Evolutionary conservation across 371 early-diverging fungal species (phyloP).

Genomic region (Conidiobolus incongruus): DNA sequence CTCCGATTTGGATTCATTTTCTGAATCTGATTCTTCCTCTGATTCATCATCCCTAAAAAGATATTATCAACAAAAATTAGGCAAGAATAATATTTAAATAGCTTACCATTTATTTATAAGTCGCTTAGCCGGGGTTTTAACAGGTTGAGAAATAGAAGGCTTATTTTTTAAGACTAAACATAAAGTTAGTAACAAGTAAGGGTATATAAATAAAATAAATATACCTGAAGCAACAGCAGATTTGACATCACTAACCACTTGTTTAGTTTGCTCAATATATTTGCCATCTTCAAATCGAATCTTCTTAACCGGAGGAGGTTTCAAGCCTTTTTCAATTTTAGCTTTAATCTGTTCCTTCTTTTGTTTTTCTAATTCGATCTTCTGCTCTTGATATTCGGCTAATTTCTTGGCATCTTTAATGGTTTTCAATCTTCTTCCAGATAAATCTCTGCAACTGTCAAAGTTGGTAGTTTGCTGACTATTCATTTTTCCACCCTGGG

Average conservation of each 20-base stretch:
- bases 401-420: conserved; percentile 81
- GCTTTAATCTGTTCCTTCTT: conserved; percentile 36
- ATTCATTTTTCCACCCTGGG: conserved; percentile 84
- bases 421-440: conserved; percentile 69
- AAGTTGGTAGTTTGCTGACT: conserved; percentile 74
- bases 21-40: too few relatives aligned
- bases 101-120: too few relatives aligned
- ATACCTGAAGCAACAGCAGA: conserved; percentile 34
- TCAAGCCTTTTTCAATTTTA: conserved; percentile 57
- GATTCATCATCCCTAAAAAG: too few relatives aligned
- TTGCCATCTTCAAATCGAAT: conserved; percentile 62
- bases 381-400: conserved; percentile 46
- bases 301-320: conserved; percentile 33
- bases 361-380: conserved; percentile 45
- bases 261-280: conserved; percentile 43
- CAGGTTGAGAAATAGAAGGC: too few relatives aligned
- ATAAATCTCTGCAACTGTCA: conserved; percentile 84
- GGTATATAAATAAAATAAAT: too few relatives aligned
- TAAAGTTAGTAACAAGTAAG: too few relatives aligned
- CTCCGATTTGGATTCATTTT: too few relatives aligned
- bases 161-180: too few relatives aligned
- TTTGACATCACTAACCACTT: conserved; percentile 45
- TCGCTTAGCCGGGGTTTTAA: too few relatives aligned
- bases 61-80: too few relatives aligned
- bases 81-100: too few relatives aligned